Conservation (phyloP, 139 green algal species). For the Microglena sp. region DNA sequence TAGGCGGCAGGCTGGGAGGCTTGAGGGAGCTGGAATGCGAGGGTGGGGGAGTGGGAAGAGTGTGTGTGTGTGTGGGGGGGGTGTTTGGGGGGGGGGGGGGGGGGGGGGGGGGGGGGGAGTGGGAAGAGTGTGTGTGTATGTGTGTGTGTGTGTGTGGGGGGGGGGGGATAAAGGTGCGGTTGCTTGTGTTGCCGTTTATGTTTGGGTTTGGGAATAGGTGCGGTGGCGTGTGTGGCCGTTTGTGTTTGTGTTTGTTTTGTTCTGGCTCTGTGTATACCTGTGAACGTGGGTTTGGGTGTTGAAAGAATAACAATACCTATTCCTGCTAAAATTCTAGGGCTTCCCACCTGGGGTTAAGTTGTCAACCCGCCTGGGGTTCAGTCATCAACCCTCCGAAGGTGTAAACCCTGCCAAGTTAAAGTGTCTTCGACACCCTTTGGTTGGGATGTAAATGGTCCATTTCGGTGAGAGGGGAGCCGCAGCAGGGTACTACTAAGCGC, state of each 20-base stretch:
- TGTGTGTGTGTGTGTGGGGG: constrained; percentile 4
- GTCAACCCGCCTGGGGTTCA: too few species aligned
- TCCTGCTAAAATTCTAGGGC: too few species aligned
- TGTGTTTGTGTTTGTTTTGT: not conserved
- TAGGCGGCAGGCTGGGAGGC: not conserved
- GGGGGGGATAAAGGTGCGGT: not conserved
- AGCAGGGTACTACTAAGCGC: too few species aligned
- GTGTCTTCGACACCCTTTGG: too few species aligned
- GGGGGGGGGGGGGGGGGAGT: not conserved
- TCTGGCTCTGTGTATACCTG: too few species aligned
- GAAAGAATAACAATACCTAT: too few species aligned
- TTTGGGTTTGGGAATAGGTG: not conserved
- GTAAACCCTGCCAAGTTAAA: too few species aligned
- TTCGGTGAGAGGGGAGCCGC: too few species aligned
- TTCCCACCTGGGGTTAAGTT: too few species aligned
- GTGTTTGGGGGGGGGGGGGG: not conserved
- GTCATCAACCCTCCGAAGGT: too few species aligned
- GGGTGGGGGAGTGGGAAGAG: not conserved
- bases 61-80: not conserved
- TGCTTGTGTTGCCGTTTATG: not conserved
- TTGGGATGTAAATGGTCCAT: too few species aligned
- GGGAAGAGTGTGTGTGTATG: not conserved
- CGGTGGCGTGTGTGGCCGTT: not conserved
- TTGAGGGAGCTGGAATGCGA: not conserved
- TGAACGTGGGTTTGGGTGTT: too few species aligned